A percentile compares a stretch with the other conserved stretches of the same genome.
Conservation (phyloP, 208 protist genomes). For the Borovskyia barvae region DNA sequence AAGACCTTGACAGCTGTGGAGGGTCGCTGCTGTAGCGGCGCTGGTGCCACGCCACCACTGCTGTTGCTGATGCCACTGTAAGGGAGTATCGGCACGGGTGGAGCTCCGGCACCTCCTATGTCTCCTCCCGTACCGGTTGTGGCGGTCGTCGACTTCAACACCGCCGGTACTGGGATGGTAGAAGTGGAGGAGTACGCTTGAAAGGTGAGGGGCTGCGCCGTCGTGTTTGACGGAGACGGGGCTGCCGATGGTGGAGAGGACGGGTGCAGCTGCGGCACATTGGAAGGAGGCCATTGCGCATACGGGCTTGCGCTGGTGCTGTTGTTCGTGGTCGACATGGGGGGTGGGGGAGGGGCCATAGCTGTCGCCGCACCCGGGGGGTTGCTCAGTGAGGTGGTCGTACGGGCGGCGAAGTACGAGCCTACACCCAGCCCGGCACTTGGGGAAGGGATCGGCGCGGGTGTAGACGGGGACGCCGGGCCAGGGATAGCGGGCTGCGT, state of each 20-base stretch:
- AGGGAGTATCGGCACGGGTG: too few species aligned
- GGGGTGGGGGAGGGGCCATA: not conserved
- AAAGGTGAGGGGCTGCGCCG: slow-evolving; percentile 22
- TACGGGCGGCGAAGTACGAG: slow-evolving; percentile 16
- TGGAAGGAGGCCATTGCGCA: not conserved
- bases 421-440: slow-evolving; percentile 4
- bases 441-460: not conserved
- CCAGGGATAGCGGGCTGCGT: not conserved
- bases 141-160: too few species aligned
- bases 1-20: slow-evolving; percentile 16
- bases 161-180: too few species aligned
- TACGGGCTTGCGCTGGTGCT: slow-evolving; percentile 9
- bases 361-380: not conserved
- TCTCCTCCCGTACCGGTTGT: too few species aligned
- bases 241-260: not conserved
- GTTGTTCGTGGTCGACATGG: slow-evolving; percentile 4
- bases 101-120: too few species aligned
- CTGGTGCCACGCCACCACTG: not conserved
- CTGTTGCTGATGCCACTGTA: too few species aligned
- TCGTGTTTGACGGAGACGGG: slow-evolving; percentile 9
- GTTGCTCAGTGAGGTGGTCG: not conserved
- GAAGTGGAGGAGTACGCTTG: too few species aligned
- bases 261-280: too few species aligned
- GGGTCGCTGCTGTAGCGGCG: too few species aligned
- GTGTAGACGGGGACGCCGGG: not conserved